Evolutionary conservation across 2,329 filamentous ascomycete genomes (phyloP).

Genomic region (Macrophomina tecta): DNA sequence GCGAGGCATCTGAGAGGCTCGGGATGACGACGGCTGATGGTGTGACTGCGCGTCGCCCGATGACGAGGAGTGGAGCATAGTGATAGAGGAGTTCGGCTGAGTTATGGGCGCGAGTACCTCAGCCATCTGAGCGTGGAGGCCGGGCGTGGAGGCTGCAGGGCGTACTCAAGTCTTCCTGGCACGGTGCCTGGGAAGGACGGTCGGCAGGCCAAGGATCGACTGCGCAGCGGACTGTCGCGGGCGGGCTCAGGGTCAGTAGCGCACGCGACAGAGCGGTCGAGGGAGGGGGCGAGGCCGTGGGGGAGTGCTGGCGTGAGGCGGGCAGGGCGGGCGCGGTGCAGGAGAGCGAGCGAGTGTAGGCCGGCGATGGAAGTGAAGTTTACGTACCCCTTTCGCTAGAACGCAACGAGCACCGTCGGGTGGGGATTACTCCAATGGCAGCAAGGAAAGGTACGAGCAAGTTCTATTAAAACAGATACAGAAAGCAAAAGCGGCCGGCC

Average conservation of each 20-base stretch:
- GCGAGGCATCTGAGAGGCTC: constrained; percentile 50
- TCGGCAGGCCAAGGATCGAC: constrained; percentile 32
- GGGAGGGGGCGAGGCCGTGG: constrained; percentile 30
- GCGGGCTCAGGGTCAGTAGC: constrained; percentile 15
- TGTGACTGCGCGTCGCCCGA: constrained; percentile 53
- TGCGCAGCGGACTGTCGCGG: constrained; percentile 9
- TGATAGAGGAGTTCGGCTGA: constrained; percentile 54
- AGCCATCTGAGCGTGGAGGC: constrained; percentile 44
- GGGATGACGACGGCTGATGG: constrained; percentile 41
- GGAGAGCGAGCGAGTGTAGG: constrained; percentile 34
- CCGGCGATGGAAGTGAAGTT: constrained; percentile 32
- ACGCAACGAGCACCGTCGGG: constrained; percentile 31
- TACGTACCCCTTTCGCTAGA: constrained; percentile 38
- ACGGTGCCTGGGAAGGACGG: constrained; percentile 32
- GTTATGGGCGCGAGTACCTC: constrained; percentile 56
- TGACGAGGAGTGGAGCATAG: constrained; percentile 57
- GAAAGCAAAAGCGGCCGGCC: constrained; percentile 41
- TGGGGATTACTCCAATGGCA: constrained; percentile 39
- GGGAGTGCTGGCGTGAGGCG: constrained; percentile 19
- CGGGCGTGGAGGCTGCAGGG: constrained; percentile 18
- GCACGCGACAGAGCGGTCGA: constrained; percentile 19
- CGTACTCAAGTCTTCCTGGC: constrained; percentile 31
- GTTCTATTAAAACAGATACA: constrained; percentile 47
- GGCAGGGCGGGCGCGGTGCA: constrained; percentile 30
- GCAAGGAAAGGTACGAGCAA: constrained; percentile 32